These are phyloP conservation scores for Fonsecaea pedrosoi DNA, from an alignment of 2,329 filamentous ascomycete species.

Conservation along the genomic window DNA sequence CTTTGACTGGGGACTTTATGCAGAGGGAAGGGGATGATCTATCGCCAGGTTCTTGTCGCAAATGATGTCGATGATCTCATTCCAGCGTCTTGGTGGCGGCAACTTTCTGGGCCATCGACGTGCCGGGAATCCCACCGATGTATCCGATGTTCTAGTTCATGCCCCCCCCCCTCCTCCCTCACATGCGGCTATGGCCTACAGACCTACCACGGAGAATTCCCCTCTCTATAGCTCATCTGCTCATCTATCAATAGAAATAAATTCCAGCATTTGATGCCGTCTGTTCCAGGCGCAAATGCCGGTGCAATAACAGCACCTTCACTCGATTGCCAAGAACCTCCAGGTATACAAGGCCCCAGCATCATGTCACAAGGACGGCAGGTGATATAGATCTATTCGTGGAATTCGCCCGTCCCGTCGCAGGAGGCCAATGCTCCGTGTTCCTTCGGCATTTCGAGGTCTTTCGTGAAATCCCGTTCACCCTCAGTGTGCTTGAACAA, in stretches of 20 bases:
- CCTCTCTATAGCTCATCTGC: not conserved
- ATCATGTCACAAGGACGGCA: not conserved
- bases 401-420: slow-evolving; percentile 13
- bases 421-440: not conserved
- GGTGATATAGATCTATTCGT: slow-evolving; percentile 6
- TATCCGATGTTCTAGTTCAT: not conserved
- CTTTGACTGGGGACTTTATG: not conserved
- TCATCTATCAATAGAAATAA: not conserved
- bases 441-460: not conserved
- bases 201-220: not conserved
- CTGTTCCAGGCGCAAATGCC: not conserved
- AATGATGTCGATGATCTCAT: slow-evolving; percentile 1
- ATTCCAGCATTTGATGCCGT: not conserved
- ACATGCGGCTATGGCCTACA: not conserved
- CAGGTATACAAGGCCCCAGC: not conserved
- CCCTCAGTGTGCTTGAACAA: slow-evolving; percentile 64
- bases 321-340: not conserved
- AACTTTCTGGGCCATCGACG: not conserved
- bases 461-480: not conserved
- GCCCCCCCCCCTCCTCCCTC: no score
- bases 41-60: not conserved
- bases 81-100: not conserved
- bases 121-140: not conserved
- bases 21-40: not conserved
- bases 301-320: not conserved